phyloP scores from a whole-genome alignment of 345 rosid species.

The Clausena lansium region DNA sequence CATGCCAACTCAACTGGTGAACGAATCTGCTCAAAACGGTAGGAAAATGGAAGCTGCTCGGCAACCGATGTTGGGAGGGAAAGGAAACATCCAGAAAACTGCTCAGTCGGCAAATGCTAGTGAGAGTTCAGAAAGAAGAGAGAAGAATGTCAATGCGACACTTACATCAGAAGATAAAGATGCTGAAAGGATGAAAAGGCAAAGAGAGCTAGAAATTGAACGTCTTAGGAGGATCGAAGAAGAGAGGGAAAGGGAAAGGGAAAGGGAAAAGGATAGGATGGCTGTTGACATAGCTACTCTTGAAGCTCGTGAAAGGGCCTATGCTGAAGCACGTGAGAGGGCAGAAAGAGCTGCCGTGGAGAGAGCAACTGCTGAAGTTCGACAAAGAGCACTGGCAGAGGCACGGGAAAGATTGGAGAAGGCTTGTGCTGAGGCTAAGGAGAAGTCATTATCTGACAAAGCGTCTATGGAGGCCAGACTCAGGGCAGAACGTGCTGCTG shows the following conservation, averaged over 20 bases:
- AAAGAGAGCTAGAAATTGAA: slow-evolving; percentile 60
- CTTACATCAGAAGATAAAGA: slow-evolving; percentile 43
- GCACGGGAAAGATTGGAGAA: slow-evolving; percentile 94
- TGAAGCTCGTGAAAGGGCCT: slow-evolving; percentile 54
- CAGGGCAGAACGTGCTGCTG: slow-evolving; percentile 88
- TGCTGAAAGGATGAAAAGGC: slow-evolving; percentile 54
- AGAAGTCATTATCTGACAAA: slow-evolving; percentile 59
- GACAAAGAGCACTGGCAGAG: slow-evolving; percentile 72
- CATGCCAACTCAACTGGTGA: slow-evolving; percentile 31
- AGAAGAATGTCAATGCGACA: slow-evolving; percentile 32
- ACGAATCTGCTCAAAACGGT: slow-evolving; percentile 34
- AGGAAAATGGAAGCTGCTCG: slow-evolving; percentile 31
- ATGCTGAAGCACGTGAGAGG: slow-evolving; percentile 50
- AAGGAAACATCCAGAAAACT: slow-evolving; percentile 31
- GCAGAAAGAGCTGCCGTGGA: slow-evolving; percentile 57
- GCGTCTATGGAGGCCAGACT: slow-evolving; percentile 55
- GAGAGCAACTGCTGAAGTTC: slow-evolving; percentile 51
- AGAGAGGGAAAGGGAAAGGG: slow-evolving; percentile 87
- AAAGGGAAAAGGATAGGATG: slow-evolving; percentile 96
- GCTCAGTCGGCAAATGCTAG: slow-evolving; percentile 30
- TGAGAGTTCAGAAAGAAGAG: slow-evolving; percentile 34
- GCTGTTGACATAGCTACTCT: slow-evolving; percentile 62
- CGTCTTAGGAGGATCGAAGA: slow-evolving; percentile 74
- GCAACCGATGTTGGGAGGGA: slow-evolving; percentile 28
- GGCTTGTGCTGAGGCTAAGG: slow-evolving; percentile 90